Evolutionary conservation across 2,329 filamentous ascomycete genomes (phyloP).

Genomic region (Exophiala dermatitidis): DNA sequence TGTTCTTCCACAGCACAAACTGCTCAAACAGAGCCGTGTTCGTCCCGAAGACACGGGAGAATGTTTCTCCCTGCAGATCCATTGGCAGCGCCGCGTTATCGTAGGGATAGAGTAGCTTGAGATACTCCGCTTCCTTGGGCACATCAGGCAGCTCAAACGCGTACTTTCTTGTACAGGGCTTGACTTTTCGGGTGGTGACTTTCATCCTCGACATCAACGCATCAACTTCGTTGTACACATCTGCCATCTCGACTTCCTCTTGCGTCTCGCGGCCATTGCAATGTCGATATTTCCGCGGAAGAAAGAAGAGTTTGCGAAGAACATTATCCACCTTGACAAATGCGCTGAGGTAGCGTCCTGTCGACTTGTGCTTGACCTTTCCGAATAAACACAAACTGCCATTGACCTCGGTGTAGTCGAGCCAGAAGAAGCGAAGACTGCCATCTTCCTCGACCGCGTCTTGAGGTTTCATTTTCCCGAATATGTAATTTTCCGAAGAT

Average conservation of each 20-base stretch:
- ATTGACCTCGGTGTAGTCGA: constrained; percentile 87
- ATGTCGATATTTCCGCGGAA: constrained; percentile 63
- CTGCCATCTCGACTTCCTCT: constrained; percentile 75
- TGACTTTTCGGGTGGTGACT: constrained; percentile 88
- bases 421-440: constrained; percentile 91
- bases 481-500: constrained; percentile 52
- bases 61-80: constrained; percentile 72
- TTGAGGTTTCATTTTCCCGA: constrained; percentile 74
- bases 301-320: constrained; percentile 82
- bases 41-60: constrained; percentile 86
- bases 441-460: constrained; percentile 93
- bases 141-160: constrained; percentile 86
- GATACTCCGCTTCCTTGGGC: constrained; percentile 80
- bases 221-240: constrained; percentile 87
- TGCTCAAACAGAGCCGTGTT: constrained; percentile 95
- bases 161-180: constrained; percentile 81
- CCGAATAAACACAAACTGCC: constrained; percentile 90
- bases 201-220: constrained; percentile 78
- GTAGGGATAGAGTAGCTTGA: constrained; percentile 95
- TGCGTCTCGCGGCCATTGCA: constrained; percentile 59
- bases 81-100: constrained; percentile 68
- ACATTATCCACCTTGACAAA: constrained; percentile 97
- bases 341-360: constrained; percentile 72
- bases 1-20: constrained; percentile 96
- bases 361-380: constrained; percentile 87